A percentile compares a stretch with the other conserved stretches of the same genome.
phyloP scores from a whole-genome alignment of 2,329 filamentous ascomycete genomes.

The Graphium sp. region DNA sequence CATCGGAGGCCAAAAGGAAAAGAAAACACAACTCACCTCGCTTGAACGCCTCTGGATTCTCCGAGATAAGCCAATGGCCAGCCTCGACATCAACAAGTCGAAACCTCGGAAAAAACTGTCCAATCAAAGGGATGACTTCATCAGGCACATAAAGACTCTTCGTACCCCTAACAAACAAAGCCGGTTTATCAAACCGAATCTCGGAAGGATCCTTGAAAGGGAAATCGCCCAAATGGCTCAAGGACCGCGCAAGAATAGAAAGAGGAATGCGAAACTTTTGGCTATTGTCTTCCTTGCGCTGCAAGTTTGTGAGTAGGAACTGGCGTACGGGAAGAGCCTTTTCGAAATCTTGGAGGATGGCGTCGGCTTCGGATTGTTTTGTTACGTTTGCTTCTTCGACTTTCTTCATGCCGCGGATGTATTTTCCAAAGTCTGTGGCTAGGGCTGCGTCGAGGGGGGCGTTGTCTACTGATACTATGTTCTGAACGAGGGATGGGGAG shows the following conservation, averaged over 20 bases:
- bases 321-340: conserved; percentile 63
- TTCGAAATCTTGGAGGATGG: conserved; percentile 61
- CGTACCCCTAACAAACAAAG: conserved; percentile 67
- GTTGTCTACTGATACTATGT: conserved; percentile 79
- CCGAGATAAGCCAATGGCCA: conserved; percentile 83
- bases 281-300: conserved; percentile 32
- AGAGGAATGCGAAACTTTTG: conserved; percentile 71
- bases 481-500: conserved; percentile 47
- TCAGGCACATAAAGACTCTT: conserved; percentile 66
- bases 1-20: background rate
- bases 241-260: conserved; percentile 44
- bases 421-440: conserved; percentile 57
- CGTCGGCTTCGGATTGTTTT: conserved; percentile 62
- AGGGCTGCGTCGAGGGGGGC: conserved; percentile 71
- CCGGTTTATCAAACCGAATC: conserved; percentile 55
- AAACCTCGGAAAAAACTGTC: conserved; percentile 69
- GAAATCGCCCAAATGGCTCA: conserved; percentile 74
- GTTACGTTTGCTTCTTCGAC: conserved; percentile 55
- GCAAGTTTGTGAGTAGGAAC: conserved; percentile 78
- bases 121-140: conserved; percentile 63
- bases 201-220: conserved; percentile 62
- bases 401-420: conserved; percentile 69
- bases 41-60: conserved; percentile 66
- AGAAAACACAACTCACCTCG: conserved; percentile 37
- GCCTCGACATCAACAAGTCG: conserved; percentile 56